Percentiles rank a stretch among this genome's conserved stretches.
These are phyloP conservation scores for Psilocybe azurescens DNA, from an alignment of 768 basidiomycete genomes.

Conservation along the genomic window DNA sequence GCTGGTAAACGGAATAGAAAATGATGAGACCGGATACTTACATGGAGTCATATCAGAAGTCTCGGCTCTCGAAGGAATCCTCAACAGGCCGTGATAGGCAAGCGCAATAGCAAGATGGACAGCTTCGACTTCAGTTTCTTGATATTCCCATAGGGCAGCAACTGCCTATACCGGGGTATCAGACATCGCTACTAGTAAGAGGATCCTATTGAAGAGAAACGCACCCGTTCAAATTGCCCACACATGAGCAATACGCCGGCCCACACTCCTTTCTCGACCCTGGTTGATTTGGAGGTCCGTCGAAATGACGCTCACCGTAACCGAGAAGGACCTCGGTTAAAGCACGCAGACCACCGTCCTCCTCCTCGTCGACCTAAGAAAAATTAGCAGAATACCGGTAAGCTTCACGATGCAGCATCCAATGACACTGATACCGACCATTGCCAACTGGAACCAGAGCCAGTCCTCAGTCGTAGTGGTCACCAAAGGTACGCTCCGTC, in stretches of 20 bases:
- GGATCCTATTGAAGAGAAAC: slow-evolving; percentile 24
- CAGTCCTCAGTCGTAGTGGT: slow-evolving; percentile 96
- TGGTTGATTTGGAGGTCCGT: slow-evolving; percentile 65
- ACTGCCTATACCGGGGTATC: slow-evolving; percentile 63
- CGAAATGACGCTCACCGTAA: slow-evolving; percentile 85
- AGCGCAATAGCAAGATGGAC: slow-evolving; percentile 93
- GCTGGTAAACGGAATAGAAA: not conserved
- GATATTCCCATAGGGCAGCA: slow-evolving; percentile 86
- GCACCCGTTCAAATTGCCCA: slow-evolving; percentile 92
- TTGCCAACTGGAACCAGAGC: slow-evolving; percentile 95
- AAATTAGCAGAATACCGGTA: not conserved
- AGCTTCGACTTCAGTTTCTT: slow-evolving; percentile 89
- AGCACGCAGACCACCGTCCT: slow-evolving; percentile 74
- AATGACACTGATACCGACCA: slow-evolving; percentile 47
- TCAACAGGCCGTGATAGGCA: slow-evolving; percentile 90
- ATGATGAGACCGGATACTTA: slow-evolving; percentile 39
- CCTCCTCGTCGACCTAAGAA: slow-evolving; percentile 77
- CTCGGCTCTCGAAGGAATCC: slow-evolving; percentile 81
- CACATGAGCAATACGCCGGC: slow-evolving; percentile 86
- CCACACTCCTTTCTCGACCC: slow-evolving; percentile 72
- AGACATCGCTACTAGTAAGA: not conserved
- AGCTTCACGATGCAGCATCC: not conserved
- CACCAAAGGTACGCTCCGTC: slow-evolving; percentile 81
- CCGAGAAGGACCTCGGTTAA: slow-evolving; percentile 77
- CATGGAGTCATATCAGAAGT: slow-evolving; percentile 84